Percentiles rank a stretch among this genome's conserved stretches.
Conservation (phyloP, 768 basidiomycete species). For the Psilocybe cubensis region DNA sequence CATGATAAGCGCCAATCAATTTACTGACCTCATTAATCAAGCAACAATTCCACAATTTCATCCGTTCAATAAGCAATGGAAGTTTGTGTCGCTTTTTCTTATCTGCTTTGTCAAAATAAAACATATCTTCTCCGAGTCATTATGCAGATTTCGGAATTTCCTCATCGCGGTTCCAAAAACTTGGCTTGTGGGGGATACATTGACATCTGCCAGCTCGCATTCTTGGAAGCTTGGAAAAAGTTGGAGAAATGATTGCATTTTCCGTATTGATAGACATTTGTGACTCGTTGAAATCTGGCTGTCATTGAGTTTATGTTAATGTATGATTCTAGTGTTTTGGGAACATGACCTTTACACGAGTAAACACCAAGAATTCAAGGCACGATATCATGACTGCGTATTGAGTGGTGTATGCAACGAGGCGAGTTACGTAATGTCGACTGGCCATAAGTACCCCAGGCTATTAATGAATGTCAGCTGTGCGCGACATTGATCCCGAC, state of each 20-base stretch:
- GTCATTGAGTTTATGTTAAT: constrained; percentile 2
- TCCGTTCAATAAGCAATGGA: constrained; percentile 3
- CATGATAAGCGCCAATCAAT: constrained; percentile 14
- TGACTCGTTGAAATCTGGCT: not conserved
- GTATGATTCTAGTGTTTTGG: constrained; percentile 9
- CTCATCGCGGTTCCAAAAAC: constrained; percentile 4
- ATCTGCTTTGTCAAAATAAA: not conserved
- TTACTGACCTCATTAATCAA: not conserved
- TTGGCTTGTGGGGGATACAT: not conserved
- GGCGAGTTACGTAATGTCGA: constrained; percentile 23
- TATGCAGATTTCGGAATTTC: constrained; percentile 14
- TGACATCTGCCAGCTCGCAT: not conserved
- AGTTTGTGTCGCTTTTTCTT: not conserved
- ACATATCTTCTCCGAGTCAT: constrained; percentile 1
- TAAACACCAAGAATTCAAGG: not conserved
- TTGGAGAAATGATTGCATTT: not conserved
- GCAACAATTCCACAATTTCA: not conserved
- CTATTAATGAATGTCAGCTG: constrained; percentile 13
- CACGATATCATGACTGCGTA: not conserved
- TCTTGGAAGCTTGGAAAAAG: not conserved
- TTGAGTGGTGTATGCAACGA: constrained; percentile 22
- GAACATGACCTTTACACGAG: constrained; percentile 8
- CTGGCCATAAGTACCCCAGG: constrained; percentile 6
- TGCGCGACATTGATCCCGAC: constrained; percentile 17
- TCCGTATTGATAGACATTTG: not conserved